Evolutionary conservation across 2,329 filamentous ascomycete species (phyloP).

Genomic region (Phialophora chinensis): DNA sequence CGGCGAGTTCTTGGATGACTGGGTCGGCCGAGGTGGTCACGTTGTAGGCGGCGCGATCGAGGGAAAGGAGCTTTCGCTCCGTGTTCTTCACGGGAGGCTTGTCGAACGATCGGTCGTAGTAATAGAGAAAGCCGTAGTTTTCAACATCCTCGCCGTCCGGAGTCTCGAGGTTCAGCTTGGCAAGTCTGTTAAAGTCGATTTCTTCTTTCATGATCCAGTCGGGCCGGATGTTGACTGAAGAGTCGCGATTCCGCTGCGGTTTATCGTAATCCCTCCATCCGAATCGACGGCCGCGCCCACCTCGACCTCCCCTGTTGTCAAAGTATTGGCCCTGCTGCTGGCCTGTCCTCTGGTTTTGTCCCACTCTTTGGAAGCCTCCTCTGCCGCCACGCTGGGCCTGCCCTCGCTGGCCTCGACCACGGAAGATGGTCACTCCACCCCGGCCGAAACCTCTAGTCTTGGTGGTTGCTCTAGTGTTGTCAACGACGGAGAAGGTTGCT

Average conservation of each 20-base stretch:
- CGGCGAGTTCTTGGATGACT: slow-evolving; percentile 93
- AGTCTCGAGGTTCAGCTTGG: slow-evolving; percentile 93
- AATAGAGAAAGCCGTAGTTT: slow-evolving; percentile 95
- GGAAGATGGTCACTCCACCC: slow-evolving; percentile 87
- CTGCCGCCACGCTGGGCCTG: slow-evolving; percentile 70
- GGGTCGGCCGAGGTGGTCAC: slow-evolving; percentile 96
- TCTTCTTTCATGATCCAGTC: slow-evolving; percentile 97
- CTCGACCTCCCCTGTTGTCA: slow-evolving; percentile 71
- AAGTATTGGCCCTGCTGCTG: slow-evolving; percentile 69
- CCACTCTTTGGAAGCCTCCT: slow-evolving; percentile 73
- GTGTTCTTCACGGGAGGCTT: slow-evolving; percentile 88
- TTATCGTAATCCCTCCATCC: slow-evolving; percentile 99
- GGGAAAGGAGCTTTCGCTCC: slow-evolving; percentile 73
- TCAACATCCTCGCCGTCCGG: slow-evolving; percentile 95
- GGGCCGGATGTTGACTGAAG: slow-evolving; percentile 92
- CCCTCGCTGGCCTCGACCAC: slow-evolving; percentile 76
- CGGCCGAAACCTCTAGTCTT: slow-evolving; percentile 83
- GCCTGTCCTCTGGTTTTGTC: slow-evolving; percentile 67
- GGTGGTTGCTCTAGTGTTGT: slow-evolving; percentile 84
- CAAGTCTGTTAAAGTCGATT: slow-evolving; percentile 95
- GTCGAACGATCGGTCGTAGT: slow-evolving; percentile 96
- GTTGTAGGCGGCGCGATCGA: slow-evolving; percentile 97
- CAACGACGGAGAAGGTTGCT: slow-evolving; percentile 96
- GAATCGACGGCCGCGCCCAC: slow-evolving; percentile 80
- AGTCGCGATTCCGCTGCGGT: slow-evolving; percentile 93